Evolutionary conservation across 345 rosid genomes (phyloP).

Genomic region (Salix suchowensis): DNA sequence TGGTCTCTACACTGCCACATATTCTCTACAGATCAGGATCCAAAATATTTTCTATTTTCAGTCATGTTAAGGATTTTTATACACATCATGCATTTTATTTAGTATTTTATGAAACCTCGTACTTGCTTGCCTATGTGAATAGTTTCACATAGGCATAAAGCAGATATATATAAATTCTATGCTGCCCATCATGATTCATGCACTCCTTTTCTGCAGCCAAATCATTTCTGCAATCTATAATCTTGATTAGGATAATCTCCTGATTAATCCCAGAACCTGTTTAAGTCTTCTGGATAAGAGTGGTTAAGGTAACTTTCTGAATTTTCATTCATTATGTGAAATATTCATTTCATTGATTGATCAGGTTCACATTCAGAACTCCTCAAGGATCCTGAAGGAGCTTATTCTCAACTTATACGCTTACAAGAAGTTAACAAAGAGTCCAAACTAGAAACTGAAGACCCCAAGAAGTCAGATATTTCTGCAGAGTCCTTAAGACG

Average conservation of each 20-base stretch:
- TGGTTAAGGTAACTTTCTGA: not conserved
- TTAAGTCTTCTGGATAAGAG: not conserved
- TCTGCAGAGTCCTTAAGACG: constrained; percentile 12
- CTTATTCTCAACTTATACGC: constrained; percentile 78
- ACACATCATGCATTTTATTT: not conserved
- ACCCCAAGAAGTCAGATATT: constrained; percentile 11
- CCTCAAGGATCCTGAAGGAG: constrained; percentile 64
- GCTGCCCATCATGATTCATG: not conserved
- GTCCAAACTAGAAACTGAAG: constrained; percentile 37
- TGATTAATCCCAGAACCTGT: not conserved
- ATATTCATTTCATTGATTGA: not conserved
- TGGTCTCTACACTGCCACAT: too few relatives aligned
- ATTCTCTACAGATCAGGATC: not conserved
- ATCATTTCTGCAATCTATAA: not conserved
- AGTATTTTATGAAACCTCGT: not conserved
- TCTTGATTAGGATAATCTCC: too few relatives aligned
- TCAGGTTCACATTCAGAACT: constrained; percentile 54
- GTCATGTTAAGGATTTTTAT: not conserved
- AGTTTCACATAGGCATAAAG: not conserved
- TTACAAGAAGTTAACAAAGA: constrained; percentile 59
- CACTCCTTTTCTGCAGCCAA: not conserved
- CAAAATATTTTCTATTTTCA: not conserved
- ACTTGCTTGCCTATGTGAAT: not conserved
- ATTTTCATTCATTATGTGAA: not conserved
- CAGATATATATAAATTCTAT: too few relatives aligned